These are phyloP conservation scores for Diaporthe humulicola DNA, from an alignment of 2,329 filamentous ascomycete species.

Conservation along the genomic window DNA sequence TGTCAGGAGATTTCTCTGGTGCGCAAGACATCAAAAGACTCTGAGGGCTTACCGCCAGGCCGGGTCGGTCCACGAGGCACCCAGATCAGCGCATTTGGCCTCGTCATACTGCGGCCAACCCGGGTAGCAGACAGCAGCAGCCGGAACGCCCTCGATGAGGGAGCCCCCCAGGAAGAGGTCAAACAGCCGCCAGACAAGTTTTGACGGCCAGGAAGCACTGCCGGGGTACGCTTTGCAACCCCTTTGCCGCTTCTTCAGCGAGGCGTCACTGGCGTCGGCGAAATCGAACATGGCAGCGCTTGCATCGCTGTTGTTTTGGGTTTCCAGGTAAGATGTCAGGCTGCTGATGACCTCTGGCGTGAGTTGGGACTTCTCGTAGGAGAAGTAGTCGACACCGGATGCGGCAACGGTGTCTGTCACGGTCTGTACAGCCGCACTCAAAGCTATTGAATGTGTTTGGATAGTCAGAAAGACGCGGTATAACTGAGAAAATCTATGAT, in stretches of 20 bases:
- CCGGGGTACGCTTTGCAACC: constrained; percentile 38
- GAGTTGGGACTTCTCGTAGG: constrained; percentile 22
- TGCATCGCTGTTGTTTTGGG: neutral
- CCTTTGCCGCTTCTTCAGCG: neutral
- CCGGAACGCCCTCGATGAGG: constrained; percentile 28
- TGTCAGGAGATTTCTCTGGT: neutral
- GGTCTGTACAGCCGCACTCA: neutral
- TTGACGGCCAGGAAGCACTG: constrained; percentile 31
- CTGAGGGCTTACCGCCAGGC: constrained; percentile 7
- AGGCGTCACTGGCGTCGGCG: neutral
- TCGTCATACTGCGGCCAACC: constrained; percentile 30
- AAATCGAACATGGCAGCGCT: constrained; percentile 1
- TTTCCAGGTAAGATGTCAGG: neutral
- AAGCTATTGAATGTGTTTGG: neutral
- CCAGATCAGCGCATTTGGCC: constrained; percentile 5
- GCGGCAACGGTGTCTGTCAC: neutral
- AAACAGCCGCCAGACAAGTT: constrained; percentile 23
- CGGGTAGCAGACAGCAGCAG: constrained; percentile 26
- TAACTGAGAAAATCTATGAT: neutral
- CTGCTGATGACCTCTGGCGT: constrained; percentile 12
- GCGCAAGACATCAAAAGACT: rapidly evolving
- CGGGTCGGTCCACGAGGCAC: constrained; percentile 23
- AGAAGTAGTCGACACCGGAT: constrained; percentile 12
- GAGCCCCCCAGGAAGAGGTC: constrained; percentile 26
- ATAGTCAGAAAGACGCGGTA: neutral